Conservation (phyloP, 768 basidiomycete species). For the Boletus eberwhitei region DNA sequence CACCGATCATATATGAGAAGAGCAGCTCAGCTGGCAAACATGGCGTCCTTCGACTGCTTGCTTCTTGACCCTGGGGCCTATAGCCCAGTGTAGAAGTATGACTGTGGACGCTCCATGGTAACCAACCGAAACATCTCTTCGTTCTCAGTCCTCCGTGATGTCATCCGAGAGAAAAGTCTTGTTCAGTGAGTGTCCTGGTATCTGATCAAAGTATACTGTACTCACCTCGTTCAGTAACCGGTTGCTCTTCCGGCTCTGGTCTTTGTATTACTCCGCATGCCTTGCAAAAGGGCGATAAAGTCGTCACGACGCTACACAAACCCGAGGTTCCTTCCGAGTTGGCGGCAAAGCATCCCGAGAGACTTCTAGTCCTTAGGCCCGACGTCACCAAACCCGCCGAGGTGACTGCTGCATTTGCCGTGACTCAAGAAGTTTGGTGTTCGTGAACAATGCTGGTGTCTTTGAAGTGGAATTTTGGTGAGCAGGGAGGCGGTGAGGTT, state of each 20-base stretch:
- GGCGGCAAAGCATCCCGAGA: slow-evolving; percentile 19
- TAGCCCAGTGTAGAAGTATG: neutral
- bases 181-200: slow-evolving; percentile 14
- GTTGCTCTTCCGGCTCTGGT: slow-evolving; percentile 40
- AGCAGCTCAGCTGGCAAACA: no score
- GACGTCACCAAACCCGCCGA: slow-evolving; percentile 37
- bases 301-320: slow-evolving; percentile 43
- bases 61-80: neutral
- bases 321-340: slow-evolving; percentile 32
- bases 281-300: slow-evolving; percentile 37
- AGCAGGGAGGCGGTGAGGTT: slow-evolving; percentile 31
- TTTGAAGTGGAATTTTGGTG: slow-evolving; percentile 42
- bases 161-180: slow-evolving; percentile 16
- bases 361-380: slow-evolving; percentile 37
- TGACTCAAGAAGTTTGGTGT: slow-evolving; percentile 30
- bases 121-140: neutral
- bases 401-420: slow-evolving; percentile 33
- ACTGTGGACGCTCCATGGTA: no score
- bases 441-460: slow-evolving; percentile 31
- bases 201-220: no score
- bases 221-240: slow-evolving; percentile 34
- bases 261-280: slow-evolving; percentile 29
- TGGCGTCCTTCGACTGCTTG: neutral
- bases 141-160: neutral
- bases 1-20: no score